Evolutionary conservation across 306 rosid genomes (phyloP).

Genomic region (Mimosa bimucronata): DNA sequence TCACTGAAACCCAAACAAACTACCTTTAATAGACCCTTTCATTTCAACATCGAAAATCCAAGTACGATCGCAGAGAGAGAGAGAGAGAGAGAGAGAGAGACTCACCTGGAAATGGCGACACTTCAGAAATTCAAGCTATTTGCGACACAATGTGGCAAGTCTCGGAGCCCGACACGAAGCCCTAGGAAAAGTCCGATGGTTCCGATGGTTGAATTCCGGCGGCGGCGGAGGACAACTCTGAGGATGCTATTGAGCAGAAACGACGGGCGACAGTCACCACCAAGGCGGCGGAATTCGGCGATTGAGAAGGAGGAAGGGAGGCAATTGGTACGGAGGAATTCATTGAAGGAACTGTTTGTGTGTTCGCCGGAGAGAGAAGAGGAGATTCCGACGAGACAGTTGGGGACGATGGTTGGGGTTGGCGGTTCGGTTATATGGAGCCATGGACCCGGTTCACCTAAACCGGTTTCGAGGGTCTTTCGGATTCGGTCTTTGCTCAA

Average conservation of each 20-base stretch:
- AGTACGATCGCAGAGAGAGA: no score
- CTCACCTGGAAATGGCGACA: slow-evolving; percentile 54
- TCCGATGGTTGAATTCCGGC: slow-evolving; percentile 59
- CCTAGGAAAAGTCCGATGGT: slow-evolving; percentile 62
- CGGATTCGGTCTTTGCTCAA: slow-evolving; percentile 54
- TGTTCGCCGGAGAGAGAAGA: slow-evolving; percentile 53
- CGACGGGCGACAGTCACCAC: slow-evolving; percentile 36
- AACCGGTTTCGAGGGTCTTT: slow-evolving; percentile 57
- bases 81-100: slow-evolving; percentile 4
- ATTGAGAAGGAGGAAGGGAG: slow-evolving; percentile 5
- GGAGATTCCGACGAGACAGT: background rate
- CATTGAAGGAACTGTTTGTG: slow-evolving; percentile 63
- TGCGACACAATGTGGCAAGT: slow-evolving; percentile 64
- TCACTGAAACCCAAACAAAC: slow-evolving; percentile 26
- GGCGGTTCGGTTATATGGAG: slow-evolving; percentile 28
- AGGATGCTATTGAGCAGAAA: slow-evolving; percentile 61
- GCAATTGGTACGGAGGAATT: slow-evolving; percentile 43
- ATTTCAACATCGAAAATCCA: no score
- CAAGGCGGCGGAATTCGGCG: slow-evolving; percentile 38
- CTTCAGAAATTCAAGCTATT: slow-evolving; percentile 69
- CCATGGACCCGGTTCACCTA: slow-evolving; percentile 48
- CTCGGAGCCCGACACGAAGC: slow-evolving; percentile 62
- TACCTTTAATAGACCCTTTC: background rate
- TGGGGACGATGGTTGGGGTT: background rate
- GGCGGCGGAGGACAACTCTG: slow-evolving; percentile 65